These are phyloP conservation scores for Suillus subaureus DNA, from an alignment of 768 basidiomycete species.

Conservation along the genomic window DNA sequence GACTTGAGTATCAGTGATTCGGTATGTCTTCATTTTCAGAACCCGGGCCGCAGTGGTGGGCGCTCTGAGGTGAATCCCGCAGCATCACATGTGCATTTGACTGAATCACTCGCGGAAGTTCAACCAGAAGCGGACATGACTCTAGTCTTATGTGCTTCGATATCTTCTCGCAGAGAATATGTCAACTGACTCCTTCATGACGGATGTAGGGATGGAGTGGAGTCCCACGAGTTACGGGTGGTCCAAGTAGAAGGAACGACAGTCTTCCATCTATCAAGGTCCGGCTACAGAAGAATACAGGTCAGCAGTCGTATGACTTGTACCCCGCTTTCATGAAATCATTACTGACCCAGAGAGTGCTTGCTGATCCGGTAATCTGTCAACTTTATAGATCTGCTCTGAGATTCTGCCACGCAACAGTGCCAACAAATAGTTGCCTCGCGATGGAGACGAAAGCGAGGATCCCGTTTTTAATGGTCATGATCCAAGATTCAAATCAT, in stretches of 20 bases:
- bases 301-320: background rate
- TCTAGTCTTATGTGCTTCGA: background rate
- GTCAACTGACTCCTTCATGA: background rate
- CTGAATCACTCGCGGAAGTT: slow-evolving; percentile 1
- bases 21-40: background rate
- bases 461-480: background rate
- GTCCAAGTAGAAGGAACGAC: background rate
- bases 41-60: background rate
- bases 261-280: background rate
- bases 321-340: background rate
- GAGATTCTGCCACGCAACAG: background rate
- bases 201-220: background rate
- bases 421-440: background rate
- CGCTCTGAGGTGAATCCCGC: background rate
- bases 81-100: background rate
- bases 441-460: background rate
- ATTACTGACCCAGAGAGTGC: background rate
- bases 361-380: background rate
- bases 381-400: background rate
- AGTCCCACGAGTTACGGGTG: background rate
- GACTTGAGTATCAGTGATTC: background rate
- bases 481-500: background rate
- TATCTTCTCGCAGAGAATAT: background rate
- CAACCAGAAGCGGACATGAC: background rate
- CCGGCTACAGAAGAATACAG: background rate